A percentile compares a stretch with the other conserved stretches of the same genome.
Conservation (phyloP, 208 protist genomes). For the Hexamita inflata region DNA sequence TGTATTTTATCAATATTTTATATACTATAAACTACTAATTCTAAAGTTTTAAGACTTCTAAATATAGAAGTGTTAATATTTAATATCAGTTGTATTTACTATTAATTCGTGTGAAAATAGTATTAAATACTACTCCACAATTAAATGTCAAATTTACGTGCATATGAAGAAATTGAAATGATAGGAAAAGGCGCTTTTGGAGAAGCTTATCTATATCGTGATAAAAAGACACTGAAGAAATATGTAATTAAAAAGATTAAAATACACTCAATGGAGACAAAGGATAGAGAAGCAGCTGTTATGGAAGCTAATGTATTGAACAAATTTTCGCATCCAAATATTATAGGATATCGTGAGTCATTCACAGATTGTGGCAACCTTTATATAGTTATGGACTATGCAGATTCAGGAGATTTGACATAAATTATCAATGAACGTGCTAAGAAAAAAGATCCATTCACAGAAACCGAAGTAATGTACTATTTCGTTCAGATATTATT, state of each 20-base stretch:
- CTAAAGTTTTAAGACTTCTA: no score
- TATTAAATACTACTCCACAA: no score
- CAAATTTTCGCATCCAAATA: constrained; percentile 33
- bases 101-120: no score
- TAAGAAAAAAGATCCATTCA: constrained; percentile 30
- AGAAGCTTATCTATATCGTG: background rate
- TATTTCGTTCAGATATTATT: constrained; percentile 52
- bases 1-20: no score
- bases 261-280: background rate
- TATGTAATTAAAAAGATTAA: constrained; percentile 29
- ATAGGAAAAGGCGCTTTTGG: constrained; percentile 28
- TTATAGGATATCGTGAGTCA: constrained; percentile 32
- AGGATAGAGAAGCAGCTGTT: constrained; percentile 15
- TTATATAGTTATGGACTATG: constrained; percentile 43
- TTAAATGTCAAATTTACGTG: no score
- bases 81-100: no score
- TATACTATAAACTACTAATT: no score
- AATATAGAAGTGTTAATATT: no score
- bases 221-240: background rate
- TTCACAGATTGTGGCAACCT: constrained; percentile 15
- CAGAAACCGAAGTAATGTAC: constrained; percentile 42
- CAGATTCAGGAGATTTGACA: constrained; percentile 31
- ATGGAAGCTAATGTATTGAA: constrained; percentile 21
- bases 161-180: constrained; percentile 5
- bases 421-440: background rate